Evolutionary conservation across 2,329 filamentous ascomycete genomes (phyloP).

Genomic region (Colletotrichum falcatum): DNA sequence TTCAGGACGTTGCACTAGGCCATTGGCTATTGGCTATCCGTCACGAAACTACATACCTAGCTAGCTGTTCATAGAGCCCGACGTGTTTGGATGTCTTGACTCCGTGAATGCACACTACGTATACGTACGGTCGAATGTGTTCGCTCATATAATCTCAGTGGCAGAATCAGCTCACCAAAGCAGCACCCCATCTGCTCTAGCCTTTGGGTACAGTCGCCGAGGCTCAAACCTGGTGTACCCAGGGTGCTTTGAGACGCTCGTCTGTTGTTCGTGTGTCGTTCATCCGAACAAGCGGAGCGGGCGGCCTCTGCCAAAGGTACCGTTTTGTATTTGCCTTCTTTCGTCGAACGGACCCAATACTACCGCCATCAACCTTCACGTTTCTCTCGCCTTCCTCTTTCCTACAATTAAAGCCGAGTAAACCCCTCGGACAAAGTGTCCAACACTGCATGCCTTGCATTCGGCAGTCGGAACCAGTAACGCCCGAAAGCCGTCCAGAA

Average conservation of each 20-base stretch:
- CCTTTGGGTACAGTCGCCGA: conserved; percentile 6
- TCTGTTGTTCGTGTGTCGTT: not conserved
- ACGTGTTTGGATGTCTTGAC: conserved; percentile 4
- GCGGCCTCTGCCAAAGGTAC: not conserved
- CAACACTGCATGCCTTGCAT: not conserved
- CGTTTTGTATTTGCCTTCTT: conserved; percentile 3
- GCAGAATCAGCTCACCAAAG: not conserved
- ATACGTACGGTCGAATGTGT: no score
- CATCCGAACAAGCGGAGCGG: conserved; percentile 5
- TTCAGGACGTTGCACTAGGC: not conserved
- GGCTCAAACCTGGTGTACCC: conserved; percentile 27
- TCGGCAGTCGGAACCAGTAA: not conserved
- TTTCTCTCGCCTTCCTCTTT: not conserved
- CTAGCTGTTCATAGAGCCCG: no score
- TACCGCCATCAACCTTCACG: not conserved
- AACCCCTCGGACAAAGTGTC: not conserved
- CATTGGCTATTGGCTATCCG: not conserved
- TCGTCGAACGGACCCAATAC: conserved; percentile 17
- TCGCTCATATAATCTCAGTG: not conserved
- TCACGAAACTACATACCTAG: not conserved
- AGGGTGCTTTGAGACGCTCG: conserved; percentile 24
- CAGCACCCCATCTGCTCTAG: conserved; percentile 24
- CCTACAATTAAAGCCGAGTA: not conserved
- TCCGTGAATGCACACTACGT: no score
- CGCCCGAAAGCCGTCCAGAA: not conserved